phyloP scores from a whole-genome alignment of 2,329 filamentous ascomycete genomes.

The Aureobasidium uvarum region DNA sequence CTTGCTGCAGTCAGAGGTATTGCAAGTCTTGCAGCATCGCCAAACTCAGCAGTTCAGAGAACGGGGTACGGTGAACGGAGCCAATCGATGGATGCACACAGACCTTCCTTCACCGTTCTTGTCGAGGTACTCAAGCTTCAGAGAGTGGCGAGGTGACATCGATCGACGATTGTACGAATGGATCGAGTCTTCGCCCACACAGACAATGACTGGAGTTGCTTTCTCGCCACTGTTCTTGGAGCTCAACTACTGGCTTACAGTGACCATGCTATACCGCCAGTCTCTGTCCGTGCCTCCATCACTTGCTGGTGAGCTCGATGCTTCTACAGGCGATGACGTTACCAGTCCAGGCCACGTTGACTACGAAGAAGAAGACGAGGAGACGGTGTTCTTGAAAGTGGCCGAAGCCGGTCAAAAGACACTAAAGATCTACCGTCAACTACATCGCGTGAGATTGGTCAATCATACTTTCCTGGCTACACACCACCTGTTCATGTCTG shows the following conservation, averaged over 20 bases:
- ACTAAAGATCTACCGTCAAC: constrained; percentile 80
- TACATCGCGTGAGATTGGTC: constrained; percentile 83
- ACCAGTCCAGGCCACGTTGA: constrained; percentile 55
- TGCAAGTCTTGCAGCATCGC: constrained; percentile 90
- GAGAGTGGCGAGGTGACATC: constrained; percentile 84
- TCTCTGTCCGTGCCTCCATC: constrained; percentile 75
- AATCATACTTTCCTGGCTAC: constrained; percentile 97
- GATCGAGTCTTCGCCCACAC: constrained; percentile 78
- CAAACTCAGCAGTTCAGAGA: constrained; percentile 77
- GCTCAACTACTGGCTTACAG: constrained; percentile 95
- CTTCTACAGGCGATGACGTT: constrained; percentile 55
- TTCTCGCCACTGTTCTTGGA: constrained; percentile 90
- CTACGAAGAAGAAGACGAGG: constrained; percentile 72
- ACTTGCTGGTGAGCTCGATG: constrained; percentile 72
- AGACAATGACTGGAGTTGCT: constrained; percentile 76
- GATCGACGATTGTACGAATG: constrained; percentile 79
- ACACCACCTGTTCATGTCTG: constrained; percentile 96
- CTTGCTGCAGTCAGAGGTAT: constrained; percentile 87
- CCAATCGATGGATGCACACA: constrained; percentile 72
- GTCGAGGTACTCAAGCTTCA: constrained; percentile 77
- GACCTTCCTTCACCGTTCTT: constrained; percentile 82
- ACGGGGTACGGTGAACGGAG: constrained; percentile 57
- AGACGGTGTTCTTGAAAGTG: constrained; percentile 88
- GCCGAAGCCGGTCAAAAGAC: constrained; percentile 94
- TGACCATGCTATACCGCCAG: constrained; percentile 96